A percentile compares a stretch with the other conserved stretches of the same genome.
phyloP scores from a whole-genome alignment of 345 rosid species.

The Hirschfeldia incana region DNA sequence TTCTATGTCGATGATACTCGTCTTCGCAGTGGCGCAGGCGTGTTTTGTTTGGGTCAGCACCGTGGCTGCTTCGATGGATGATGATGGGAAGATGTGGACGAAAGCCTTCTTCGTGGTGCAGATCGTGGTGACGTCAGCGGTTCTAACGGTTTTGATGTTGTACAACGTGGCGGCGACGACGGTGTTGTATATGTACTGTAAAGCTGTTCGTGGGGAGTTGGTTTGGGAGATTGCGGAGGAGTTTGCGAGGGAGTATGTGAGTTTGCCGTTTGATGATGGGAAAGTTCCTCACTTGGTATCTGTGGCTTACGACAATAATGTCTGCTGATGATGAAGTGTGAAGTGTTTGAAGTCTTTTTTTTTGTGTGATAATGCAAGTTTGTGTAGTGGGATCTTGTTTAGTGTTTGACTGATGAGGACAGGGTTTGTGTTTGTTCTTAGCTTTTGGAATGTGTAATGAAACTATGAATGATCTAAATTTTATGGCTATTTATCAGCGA shows the following conservation, averaged over 20 bases:
- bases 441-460: neutral
- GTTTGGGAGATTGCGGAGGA: slow-evolving; percentile 75
- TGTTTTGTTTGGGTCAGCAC: slow-evolving; percentile 37
- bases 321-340: slow-evolving; percentile 1
- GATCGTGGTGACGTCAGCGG: slow-evolving; percentile 49
- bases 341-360: slow-evolving; percentile 11
- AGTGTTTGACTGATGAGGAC: neutral
- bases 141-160: slow-evolving; percentile 39
- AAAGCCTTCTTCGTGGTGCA: slow-evolving; percentile 45
- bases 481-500: neutral
- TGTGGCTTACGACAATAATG: slow-evolving; percentile 27
- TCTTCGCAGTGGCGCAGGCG: slow-evolving; percentile 33
- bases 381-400: neutral
- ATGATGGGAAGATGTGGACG: slow-evolving; percentile 40
- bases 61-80: too few species aligned
- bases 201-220: slow-evolving; percentile 72
- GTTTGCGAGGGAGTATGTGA: slow-evolving; percentile 56
- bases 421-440: neutral
- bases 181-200: slow-evolving; percentile 69
- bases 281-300: slow-evolving; percentile 73
- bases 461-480: neutral
- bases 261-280: slow-evolving; percentile 74
- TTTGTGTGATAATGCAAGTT: slow-evolving; percentile 29
- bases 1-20: slow-evolving; percentile 41
- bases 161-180: slow-evolving; percentile 54